phyloP scores from a whole-genome alignment of 2,329 filamentous ascomycete species.

The Aspergillus fumigatus region DNA sequence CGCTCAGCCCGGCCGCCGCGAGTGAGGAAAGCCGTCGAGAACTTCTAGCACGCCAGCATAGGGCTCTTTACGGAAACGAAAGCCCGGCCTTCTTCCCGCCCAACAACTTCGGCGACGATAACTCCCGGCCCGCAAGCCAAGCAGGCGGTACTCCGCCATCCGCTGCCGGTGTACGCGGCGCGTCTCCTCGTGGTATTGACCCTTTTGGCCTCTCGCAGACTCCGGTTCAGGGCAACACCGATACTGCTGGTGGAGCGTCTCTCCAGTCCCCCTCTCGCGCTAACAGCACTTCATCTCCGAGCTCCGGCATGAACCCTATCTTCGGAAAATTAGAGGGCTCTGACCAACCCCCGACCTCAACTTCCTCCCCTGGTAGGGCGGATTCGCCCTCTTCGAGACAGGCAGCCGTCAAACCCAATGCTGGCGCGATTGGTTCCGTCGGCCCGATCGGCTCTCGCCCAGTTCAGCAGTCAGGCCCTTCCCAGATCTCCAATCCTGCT shows the following conservation, averaged over 20 bases:
- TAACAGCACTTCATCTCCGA: slow-evolving; percentile 80
- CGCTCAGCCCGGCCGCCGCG: slow-evolving; percentile 79
- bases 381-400: slow-evolving; percentile 67
- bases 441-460: slow-evolving; percentile 93
- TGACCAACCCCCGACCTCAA: slow-evolving; percentile 71
- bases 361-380: slow-evolving; percentile 73
- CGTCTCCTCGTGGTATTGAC: slow-evolving; percentile 78
- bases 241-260: slow-evolving; percentile 39
- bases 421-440: slow-evolving; percentile 60
- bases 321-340: slow-evolving; percentile 56
- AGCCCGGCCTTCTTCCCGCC: slow-evolving; percentile 64
- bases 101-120: slow-evolving; percentile 64
- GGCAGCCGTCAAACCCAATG: slow-evolving; percentile 50
- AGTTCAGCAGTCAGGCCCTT: slow-evolving; percentile 50
- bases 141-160: slow-evolving; percentile 57
- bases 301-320: slow-evolving; percentile 38
- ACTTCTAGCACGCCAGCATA: slow-evolving; percentile 91
- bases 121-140: slow-evolving; percentile 62
- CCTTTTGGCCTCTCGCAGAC: slow-evolving; percentile 53
- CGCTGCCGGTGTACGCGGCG: slow-evolving; percentile 60
- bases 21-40: slow-evolving; percentile 95
- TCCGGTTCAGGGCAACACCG: slow-evolving; percentile 46
- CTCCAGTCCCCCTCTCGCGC: slow-evolving; percentile 61
- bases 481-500: slow-evolving; percentile 50
- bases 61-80: slow-evolving; percentile 79